Base-by-base conservation (phyloP, 1,139 yeast species). In the Yamadazyma epiphylla region DNA sequence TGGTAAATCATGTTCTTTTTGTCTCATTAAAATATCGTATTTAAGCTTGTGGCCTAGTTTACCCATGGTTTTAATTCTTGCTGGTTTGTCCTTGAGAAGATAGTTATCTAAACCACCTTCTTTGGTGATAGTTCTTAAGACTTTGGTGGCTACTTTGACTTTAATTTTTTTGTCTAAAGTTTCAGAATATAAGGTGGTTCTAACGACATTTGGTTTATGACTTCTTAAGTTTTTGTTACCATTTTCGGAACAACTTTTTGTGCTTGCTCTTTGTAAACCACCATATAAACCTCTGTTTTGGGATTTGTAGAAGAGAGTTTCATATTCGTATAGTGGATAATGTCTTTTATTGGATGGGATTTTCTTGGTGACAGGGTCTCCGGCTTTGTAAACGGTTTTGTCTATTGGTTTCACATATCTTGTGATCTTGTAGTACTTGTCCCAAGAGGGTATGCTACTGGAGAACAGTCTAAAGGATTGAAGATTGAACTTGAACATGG, bases 51-150 rank as follows among this genome's bases (percentile, higher is more conserved):
- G 91, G 19, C 96, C 98, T 36, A 74, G 70, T 35, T 89, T 82
- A 1, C 98, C 98, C 50, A 91, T 65, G 51, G 94, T 95, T 64
- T 91, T 91, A 42, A 86, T 69, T 60, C 98, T 74, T 3, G 95
- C 94, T 8, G 94, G 70, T 45, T 83, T 86, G 39, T 87, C 94
- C 60, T 91, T 91, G 34, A 79, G 73, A 39, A 91, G 60, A 53
- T 91, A 91, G 45, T 80, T 78, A 53, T 91, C 98, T 39, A 91
- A 68, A 10, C 98, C 98, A 40, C 97, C 97, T 58, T 89, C 97
- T 47, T 79, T 85, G 35, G 85, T 80, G 40, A 91, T 81, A 1
- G 96, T 88, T 48, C 81, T 77, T 50, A 91, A 67, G 4, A 88
- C 96, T 38, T 80, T 75, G 12, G 96, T 74, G n/a, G 89, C 80